Conservation (phyloP, 352 stramenopile genomes). For the Globisporangium nagaii region DNA sequence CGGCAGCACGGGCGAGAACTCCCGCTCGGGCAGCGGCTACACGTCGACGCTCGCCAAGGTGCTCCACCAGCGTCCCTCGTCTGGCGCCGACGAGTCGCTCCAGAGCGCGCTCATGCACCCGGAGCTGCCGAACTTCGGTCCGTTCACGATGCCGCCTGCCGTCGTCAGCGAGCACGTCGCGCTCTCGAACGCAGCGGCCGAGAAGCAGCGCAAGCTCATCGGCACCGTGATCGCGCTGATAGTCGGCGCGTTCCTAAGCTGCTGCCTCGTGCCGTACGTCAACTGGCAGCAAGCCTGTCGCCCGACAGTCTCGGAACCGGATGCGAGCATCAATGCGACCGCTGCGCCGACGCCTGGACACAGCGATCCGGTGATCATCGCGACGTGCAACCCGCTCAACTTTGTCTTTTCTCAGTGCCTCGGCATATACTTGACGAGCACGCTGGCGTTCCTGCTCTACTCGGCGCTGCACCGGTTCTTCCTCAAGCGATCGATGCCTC, state of each 20-base stretch:
- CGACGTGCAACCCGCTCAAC: conserved; percentile 73
- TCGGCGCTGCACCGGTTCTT: conserved; percentile 73
- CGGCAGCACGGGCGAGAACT: background rate
- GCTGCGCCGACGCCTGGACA: too few relatives aligned
- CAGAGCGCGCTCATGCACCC: conserved; percentile 56
- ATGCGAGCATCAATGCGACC: background rate
- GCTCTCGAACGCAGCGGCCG: conserved; percentile 37
- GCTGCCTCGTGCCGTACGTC: conserved; percentile 71
- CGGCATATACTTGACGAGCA: conserved; percentile 75
- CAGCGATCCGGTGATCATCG: conserved; percentile 29
- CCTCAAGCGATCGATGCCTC: conserved; percentile 68
- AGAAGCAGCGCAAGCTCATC: conserved; percentile 53
- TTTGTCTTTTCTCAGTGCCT: conserved; percentile 84
- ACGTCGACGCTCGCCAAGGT: conserved; percentile 13
- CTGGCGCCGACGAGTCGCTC: conserved; percentile 32
- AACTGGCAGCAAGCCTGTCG: conserved; percentile 65
- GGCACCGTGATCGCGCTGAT: conserved; percentile 61
- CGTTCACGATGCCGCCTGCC: conserved; percentile 69
- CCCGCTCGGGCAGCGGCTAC: background rate
- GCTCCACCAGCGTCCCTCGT: background rate
- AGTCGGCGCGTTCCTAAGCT: conserved; percentile 64
- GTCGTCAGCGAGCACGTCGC: conserved; percentile 45
- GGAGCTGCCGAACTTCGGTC: conserved; percentile 78
- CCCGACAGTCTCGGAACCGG: conserved; percentile 20
- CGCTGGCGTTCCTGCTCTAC: conserved; percentile 71